phyloP scores from a whole-genome alignment of 2,329 filamentous ascomycete species.

The Sclerotinia borealis region DNA sequence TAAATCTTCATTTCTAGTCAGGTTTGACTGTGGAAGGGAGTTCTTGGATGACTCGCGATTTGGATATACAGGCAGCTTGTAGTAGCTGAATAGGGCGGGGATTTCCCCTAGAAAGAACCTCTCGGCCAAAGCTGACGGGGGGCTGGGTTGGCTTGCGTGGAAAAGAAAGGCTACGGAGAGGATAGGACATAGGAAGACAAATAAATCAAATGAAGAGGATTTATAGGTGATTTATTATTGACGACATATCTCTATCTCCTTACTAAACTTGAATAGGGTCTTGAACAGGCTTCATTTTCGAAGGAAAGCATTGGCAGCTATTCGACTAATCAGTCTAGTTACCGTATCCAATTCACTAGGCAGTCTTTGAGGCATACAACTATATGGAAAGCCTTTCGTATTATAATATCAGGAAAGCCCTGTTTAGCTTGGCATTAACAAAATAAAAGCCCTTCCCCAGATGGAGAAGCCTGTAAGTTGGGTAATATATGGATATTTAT shows the following conservation, averaged over 20 bases:
- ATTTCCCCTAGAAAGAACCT: background rate
- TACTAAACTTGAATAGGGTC: background rate
- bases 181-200: background rate
- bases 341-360: background rate
- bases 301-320: background rate
- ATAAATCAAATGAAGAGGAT: conserved; percentile 2
- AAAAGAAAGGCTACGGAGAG: background rate
- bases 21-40: conserved; percentile 8
- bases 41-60: conserved; percentile 9
- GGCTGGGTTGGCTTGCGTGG: conserved; percentile 3
- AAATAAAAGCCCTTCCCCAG: background rate
- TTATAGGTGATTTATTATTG: conserved; percentile 4
- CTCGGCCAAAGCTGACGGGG: background rate
- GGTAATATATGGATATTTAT: too few species aligned
- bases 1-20: conserved; percentile 3
- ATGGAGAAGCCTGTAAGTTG: background rate
- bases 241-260: background rate
- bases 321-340: background rate
- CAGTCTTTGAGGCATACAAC: background rate
- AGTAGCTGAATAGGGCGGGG: conserved; percentile 1
- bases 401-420: background rate
- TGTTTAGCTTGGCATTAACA: background rate
- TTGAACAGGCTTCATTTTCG: background rate
- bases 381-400: background rate
- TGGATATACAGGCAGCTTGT: conserved; percentile 9